Percentiles rank a stretch among this genome's conserved stretches.
Evolutionary conservation across 805 yeast species (phyloP).

Genomic region (Wickerhamomyces xylosicus): DNA sequence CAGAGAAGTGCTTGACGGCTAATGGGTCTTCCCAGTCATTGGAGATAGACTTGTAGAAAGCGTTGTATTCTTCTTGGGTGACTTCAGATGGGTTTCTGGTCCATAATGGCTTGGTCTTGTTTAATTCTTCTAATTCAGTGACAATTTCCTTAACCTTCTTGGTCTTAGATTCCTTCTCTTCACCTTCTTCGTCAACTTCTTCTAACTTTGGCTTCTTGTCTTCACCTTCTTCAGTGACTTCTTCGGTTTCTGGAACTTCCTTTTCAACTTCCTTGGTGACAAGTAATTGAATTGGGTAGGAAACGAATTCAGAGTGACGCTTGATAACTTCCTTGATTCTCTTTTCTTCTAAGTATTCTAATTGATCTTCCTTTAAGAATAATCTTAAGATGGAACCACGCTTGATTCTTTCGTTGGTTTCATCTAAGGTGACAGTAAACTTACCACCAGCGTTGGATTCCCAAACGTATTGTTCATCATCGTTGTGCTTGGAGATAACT

Average conservation of each 20-base stretch:
- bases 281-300: conserved; percentile 97
- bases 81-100: conserved; percentile 98
- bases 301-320: conserved; percentile 98
- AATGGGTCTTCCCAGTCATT: conserved; percentile 99
- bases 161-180: conserved; percentile 58
- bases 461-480: conserved; percentile 99
- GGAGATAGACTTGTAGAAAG: conserved; percentile 98
- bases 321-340: conserved; percentile 98
- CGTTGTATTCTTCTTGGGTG: conserved; percentile 96
- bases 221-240: conserved; percentile 41
- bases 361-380: conserved; percentile 97
- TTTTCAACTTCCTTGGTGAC: conserved; percentile 98
- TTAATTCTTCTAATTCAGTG: conserved; percentile 94
- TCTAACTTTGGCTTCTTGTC: conserved; percentile 66
- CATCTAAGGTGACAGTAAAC: conserved; percentile 91
- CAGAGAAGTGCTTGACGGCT: conserved; percentile 98
- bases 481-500: conserved; percentile 97
- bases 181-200: conserved; percentile 65
- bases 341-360: conserved; percentile 98
- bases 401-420: conserved; percentile 70
- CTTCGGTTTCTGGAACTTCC: conserved; percentile 85
- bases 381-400: conserved; percentile 96
- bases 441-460: conserved; percentile 99
- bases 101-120: conserved; percentile 99
- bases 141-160: conserved; percentile 90